Base-by-base conservation (phyloP, 2,329 filamentous ascomycete species). In the Neonectria coccinea region DNA sequence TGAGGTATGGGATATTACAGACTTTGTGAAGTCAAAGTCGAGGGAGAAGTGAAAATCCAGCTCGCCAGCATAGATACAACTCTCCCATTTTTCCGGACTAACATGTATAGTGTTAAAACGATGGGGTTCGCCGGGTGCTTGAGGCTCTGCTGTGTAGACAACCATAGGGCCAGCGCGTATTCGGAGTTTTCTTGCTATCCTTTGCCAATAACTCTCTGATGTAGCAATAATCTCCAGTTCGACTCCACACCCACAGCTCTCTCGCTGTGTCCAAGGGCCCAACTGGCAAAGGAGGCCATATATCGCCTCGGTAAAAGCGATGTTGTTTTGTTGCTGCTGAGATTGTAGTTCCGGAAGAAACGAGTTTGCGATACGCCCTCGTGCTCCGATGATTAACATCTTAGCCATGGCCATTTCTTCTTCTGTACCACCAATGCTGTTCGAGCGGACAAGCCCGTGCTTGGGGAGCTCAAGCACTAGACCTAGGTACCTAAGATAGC, bases 11-110 rank as follows among this genome's bases (percentile, higher is more conserved):
- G 41, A 22, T 44, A 44, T 22, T 18, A 41, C 18, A 2, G 18
- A 33, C 8, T 5, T 20, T 12, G 31, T 31, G 22, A 39, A 47
- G 18, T 59, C 56, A 6, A 64, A 14, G 2, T 44, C n/a, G 11
- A 60, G 44, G 6, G 56, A 54, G 45, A 64, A 55, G 16, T 55
- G 42, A 51, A 64, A 64, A 31, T 64, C 61, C 14, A 36, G 31
- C 12, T 55, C 41, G 16, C 25, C 61, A 51, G 48, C 61, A 12
- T 50, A 14, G 2, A 63, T 27, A n/a, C 14, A 25, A 18, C 31
- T 50, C 22, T 39, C 56, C 50, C 41, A 55, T 22, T 5, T 10
- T 20, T 14, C 8, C 29, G n/a, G 18, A n/a, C 20, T n/a, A 14
- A 59, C 12, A 16, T 14, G 20, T 27, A 20, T 14, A 14, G 14